Evolutionary conservation across 2,329 filamentous ascomycete species (phyloP), one percentile per base, ranked within the genome.

Genomic region (Fusarium neocosmosporiellum): DNA sequence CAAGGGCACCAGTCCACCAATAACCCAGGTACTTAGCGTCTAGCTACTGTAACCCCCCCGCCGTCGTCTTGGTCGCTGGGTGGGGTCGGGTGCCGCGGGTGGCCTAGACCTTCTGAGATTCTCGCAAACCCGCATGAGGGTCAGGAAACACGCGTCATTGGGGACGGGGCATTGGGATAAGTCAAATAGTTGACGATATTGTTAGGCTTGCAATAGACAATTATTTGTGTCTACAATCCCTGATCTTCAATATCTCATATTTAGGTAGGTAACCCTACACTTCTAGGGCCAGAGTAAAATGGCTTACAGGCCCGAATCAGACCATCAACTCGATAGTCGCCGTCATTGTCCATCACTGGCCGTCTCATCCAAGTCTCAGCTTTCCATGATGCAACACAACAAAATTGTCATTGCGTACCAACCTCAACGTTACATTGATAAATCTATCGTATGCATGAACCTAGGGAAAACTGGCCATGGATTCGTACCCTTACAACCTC

Each of bases 1-100:
- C 72, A 66, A 65, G 58, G 68, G 68, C 58, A 59, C 63, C 61
- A 67, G 54, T 62, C 74, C 72, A 75, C 74, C 70, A 74, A 73
- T 71, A 43, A 53, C 55, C 64, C 67, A 71, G 71, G 72, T 73
- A 73, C 74, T 63, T 63, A 68, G 61, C 63, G 48, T 71, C 53
- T 55, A 70, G 48, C 62, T 59, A 63, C 59, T 66, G 48, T 33
- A 62, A 65, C 65, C 65, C 74, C 61, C 74, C 62, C 71, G 66
- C 67, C 71, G 71, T 72, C 64, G 66, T 29, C 43, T 18, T 48
- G 14, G 43, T 29, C 57, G 59, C 63, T 62, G 59, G 58, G 58
- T 67, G 63, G 63, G 59, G 67, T 70, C 63, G 39, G 57, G 68
- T 65, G 59, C 65, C 55, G 73, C 63, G 64, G 65, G 59, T 71